A percentile compares a stretch with the other conserved stretches of the same genome.
phyloP scores from a whole-genome alignment of 2,329 filamentous ascomycete genomes.

The Neodidymelliopsis sp. region DNA sequence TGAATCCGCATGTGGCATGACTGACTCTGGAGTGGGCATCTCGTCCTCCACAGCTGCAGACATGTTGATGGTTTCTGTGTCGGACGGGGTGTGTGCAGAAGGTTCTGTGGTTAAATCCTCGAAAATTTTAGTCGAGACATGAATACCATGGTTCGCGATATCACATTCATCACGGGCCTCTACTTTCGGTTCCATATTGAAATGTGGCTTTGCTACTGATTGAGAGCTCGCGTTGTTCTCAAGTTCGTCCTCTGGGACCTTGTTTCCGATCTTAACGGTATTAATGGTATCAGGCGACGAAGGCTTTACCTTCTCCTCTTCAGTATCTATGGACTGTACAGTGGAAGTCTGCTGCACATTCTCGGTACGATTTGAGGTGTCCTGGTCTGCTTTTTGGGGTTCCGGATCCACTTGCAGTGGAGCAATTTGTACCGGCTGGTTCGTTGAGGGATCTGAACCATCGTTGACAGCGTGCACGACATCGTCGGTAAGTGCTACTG shows the following conservation, averaged over 20 bases:
- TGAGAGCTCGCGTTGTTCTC: slow-evolving; percentile 36
- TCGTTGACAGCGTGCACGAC: background rate
- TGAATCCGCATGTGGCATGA: background rate
- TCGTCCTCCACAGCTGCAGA: background rate
- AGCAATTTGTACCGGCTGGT: background rate
- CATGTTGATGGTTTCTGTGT: background rate
- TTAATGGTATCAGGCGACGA: background rate
- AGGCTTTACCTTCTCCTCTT: background rate
- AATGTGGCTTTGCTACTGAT: slow-evolving; percentile 31
- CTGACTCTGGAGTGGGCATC: background rate
- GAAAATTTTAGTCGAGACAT: background rate
- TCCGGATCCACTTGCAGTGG: background rate
- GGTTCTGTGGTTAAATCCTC: background rate
- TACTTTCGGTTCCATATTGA: slow-evolving; percentile 15
- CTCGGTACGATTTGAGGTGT: background rate
- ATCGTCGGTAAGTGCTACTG: too few species aligned
- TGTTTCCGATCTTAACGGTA: slow-evolving; percentile 1
- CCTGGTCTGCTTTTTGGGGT: background rate
- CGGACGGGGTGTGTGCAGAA: background rate
- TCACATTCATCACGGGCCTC: background rate
- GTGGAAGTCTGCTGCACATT: background rate
- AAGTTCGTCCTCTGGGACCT: slow-evolving; percentile 31
- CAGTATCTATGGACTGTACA: background rate
- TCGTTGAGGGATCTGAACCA: background rate
- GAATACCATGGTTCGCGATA: slow-evolving; percentile 12